A percentile compares a stretch with the other conserved stretches of the same genome.
These are phyloP conservation scores for Phytophthora meadii DNA, from an alignment of 352 stramenopile genomes.

Conservation along the genomic window DNA sequence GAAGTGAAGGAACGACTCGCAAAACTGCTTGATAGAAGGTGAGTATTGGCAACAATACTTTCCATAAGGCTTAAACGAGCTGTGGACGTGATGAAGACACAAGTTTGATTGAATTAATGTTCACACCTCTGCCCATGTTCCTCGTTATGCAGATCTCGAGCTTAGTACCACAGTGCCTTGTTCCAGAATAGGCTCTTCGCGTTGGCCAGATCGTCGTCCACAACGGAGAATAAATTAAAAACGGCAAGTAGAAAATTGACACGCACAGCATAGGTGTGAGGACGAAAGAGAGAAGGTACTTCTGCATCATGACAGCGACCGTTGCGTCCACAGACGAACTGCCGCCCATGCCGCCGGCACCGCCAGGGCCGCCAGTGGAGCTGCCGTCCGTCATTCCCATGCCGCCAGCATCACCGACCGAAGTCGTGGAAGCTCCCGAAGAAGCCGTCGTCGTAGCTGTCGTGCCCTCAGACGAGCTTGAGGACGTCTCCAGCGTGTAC, in stretches of 20 bases:
- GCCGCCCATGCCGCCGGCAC: slow-evolving; percentile 3
- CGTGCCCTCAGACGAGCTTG: slow-evolving; percentile 10
- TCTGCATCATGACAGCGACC: slow-evolving; percentile 34
- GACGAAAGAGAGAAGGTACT: slow-evolving; percentile 36
- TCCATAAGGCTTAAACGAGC: too few relatives aligned
- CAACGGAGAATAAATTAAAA: too few relatives aligned
- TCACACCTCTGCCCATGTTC: too few relatives aligned
- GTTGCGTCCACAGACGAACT: slow-evolving; percentile 23
- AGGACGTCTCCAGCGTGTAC: slow-evolving; percentile 16
- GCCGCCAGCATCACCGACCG: slow-evolving; percentile 4
- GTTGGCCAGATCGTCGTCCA: slow-evolving; percentile 30
- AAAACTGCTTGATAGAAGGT: slow-evolving; percentile 42
- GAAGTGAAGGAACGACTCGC: slow-evolving; percentile 73
- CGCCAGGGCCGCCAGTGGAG: slow-evolving; percentile 10
- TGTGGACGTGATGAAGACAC: too few relatives aligned
- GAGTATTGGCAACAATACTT: not conserved
- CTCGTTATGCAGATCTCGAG: not conserved
- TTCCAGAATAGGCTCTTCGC: slow-evolving; percentile 34
- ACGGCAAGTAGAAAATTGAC: too few relatives aligned
- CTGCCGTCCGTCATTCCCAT: slow-evolving; percentile 18
- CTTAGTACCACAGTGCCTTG: slow-evolving; percentile 40
- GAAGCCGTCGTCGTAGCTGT: slow-evolving; percentile 13
- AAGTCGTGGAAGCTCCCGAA: slow-evolving; percentile 9
- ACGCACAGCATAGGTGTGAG: too few relatives aligned
- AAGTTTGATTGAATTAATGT: too few relatives aligned